phyloP scores from a whole-genome alignment of 228 moss, liverwort and hornwort species.

The Sphagnum magellanicum region DNA sequence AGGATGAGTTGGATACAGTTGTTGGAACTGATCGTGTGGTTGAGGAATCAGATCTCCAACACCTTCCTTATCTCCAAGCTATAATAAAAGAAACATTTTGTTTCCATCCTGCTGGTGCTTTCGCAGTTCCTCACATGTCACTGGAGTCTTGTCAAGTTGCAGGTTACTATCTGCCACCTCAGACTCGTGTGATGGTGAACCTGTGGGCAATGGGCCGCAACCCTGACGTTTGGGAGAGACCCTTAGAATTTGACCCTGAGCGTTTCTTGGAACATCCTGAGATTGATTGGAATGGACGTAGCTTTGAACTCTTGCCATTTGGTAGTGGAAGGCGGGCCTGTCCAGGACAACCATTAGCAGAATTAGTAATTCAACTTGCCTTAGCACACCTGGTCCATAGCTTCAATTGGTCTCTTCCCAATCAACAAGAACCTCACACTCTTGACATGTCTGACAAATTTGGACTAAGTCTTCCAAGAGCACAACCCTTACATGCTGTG shows the following conservation, averaged over 20 bases:
- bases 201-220: slow-evolving; percentile 13
- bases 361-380: slow-evolving; percentile 26
- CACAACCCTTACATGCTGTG: neutral
- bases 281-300: slow-evolving; percentile 12
- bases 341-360: slow-evolving; percentile 25
- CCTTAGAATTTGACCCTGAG: slow-evolving; percentile 20
- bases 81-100: slow-evolving; percentile 32
- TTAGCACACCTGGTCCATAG: slow-evolving; percentile 29
- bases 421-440: neutral
- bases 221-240: slow-evolving; percentile 1
- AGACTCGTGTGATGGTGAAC: slow-evolving; percentile 37
- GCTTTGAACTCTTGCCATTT: slow-evolving; percentile 17
- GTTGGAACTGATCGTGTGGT: slow-evolving; percentile 34
- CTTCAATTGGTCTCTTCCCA: slow-evolving; percentile 24
- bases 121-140: slow-evolving; percentile 25
- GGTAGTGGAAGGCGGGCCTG: slow-evolving; percentile 32
- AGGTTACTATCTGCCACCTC: slow-evolving; percentile 20
- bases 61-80: slow-evolving; percentile 28
- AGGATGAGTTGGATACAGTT: slow-evolving; percentile 27
- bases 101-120: slow-evolving; percentile 19
- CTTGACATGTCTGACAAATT: slow-evolving; percentile 25
- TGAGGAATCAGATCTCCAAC: slow-evolving; percentile 16
- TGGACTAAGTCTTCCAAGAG: slow-evolving; percentile 10
- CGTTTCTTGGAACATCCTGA: slow-evolving; percentile 22
- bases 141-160: slow-evolving; percentile 19